Evolutionary conservation across 768 basidiomycete species (phyloP).

Genomic region (Phanerochaete carnosa): DNA sequence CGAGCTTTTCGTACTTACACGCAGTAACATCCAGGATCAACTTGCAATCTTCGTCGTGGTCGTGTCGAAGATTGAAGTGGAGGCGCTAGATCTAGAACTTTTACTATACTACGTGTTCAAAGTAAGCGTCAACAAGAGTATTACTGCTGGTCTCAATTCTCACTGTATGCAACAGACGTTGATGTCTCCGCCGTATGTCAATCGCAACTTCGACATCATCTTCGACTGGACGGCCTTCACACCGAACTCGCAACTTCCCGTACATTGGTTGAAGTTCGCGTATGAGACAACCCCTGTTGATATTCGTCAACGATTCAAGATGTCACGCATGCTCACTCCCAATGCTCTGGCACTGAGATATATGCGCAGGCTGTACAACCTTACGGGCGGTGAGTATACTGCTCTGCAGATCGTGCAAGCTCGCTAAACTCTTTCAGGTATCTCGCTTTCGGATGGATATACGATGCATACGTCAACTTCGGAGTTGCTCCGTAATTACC

Average conservation of each 20-base stretch:
- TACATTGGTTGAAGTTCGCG: conserved; percentile 79
- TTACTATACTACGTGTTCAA: conserved; percentile 77
- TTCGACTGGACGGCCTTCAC: conserved; percentile 81
- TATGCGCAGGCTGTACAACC: conserved; percentile 72
- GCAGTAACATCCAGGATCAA: conserved; percentile 29
- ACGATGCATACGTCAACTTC: conserved; percentile 60
- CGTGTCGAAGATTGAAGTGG: conserved; percentile 71
- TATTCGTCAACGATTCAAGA: conserved; percentile 57
- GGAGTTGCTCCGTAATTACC: conserved; percentile 55
- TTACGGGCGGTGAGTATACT: conserved; percentile 44
- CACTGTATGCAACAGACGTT: conserved; percentile 41
- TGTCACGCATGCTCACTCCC: conserved; percentile 68
- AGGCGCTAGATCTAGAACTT: conserved; percentile 74
- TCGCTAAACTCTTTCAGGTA: conserved; percentile 10
- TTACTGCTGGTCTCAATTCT: not conserved
- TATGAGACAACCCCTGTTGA: conserved; percentile 73
- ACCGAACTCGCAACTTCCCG: conserved; percentile 70
- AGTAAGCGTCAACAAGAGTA: conserved; percentile 35
- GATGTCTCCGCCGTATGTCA: conserved; percentile 42
- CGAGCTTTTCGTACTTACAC: not conserved
- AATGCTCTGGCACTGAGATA: conserved; percentile 71
- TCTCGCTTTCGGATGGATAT: conserved; percentile 28
- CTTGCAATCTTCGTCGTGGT: conserved; percentile 57
- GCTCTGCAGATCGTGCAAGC: not conserved
- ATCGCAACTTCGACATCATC: conserved; percentile 64